Evolutionary conservation across 768 basidiomycete genomes (phyloP).

Genomic region (Pulveroboletus sp.): DNA sequence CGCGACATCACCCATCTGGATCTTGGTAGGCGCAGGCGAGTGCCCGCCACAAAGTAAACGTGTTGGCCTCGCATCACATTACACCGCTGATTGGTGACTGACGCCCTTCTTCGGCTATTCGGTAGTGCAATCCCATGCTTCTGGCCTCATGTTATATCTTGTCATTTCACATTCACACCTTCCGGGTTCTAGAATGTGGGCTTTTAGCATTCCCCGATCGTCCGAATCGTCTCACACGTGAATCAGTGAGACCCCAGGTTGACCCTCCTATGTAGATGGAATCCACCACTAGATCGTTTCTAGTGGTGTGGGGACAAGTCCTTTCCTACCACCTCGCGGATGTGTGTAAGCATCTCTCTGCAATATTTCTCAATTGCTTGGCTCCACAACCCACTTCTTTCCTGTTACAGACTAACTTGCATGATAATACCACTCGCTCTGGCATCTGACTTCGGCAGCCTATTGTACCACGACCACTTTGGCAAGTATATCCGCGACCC

Average conservation of each 20-base stretch:
- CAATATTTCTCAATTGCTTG: not conserved
- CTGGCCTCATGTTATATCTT: slow-evolving; percentile 26
- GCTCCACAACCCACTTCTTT: not conserved
- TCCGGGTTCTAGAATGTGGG: slow-evolving; percentile 21
- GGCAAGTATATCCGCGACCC: slow-evolving; percentile 5
- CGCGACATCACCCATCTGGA: slow-evolving; percentile 4
- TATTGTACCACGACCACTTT: not conserved
- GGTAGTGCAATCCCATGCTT: slow-evolving; percentile 19
- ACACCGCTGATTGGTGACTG: slow-evolving; percentile 10
- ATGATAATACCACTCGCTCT: not conserved
- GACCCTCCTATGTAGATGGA: slow-evolving; percentile 1
- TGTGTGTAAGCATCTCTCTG: slow-evolving; percentile 7
- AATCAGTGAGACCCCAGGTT: slow-evolving; percentile 19
- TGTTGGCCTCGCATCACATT: slow-evolving; percentile 15
- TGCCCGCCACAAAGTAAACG: slow-evolving; percentile 13
- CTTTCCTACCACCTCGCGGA: not conserved
- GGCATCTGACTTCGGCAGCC: not conserved
- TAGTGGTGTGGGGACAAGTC: not conserved
- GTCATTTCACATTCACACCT: slow-evolving; percentile 21
- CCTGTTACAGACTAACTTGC: not conserved
- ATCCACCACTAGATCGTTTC: not conserved
- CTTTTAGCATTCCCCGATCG: slow-evolving; percentile 16
- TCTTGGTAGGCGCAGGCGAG: slow-evolving; percentile 11
- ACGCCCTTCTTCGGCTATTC: slow-evolving; percentile 14
- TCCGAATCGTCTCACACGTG: slow-evolving; percentile 13